Conservation (phyloP, 1,139 yeast species). For the Lodderomyces beijingensis region DNA sequence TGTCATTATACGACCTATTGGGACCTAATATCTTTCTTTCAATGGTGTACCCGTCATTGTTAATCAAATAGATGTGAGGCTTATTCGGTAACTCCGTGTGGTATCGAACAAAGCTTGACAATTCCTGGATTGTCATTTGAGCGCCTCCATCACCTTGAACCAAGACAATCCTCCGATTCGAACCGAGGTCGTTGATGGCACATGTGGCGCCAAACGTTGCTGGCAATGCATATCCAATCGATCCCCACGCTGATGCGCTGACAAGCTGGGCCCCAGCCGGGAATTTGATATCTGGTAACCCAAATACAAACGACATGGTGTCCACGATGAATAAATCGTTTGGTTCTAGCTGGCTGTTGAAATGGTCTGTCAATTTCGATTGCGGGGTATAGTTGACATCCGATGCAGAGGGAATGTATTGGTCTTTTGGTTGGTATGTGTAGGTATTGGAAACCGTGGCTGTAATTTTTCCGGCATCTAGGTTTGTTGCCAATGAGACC, state of each 20-base stretch:
- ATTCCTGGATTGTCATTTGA: conserved; percentile 83
- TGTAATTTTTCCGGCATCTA: conserved; percentile 6
- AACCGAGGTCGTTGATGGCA: conserved; percentile 55
- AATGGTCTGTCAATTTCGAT: conserved; percentile 27
- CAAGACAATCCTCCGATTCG: conserved; percentile 54
- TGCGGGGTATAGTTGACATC: conserved; percentile 23
- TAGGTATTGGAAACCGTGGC: conserved; percentile 4
- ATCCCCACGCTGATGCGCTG: conserved; percentile 70
- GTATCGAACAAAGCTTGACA: conserved; percentile 62
- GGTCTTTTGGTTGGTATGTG: conserved; percentile 4
- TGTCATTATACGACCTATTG: conserved; percentile 71
- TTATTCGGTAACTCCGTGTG: conserved; percentile 32
- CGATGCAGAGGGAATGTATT: conserved; percentile 7
- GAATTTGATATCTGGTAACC: conserved; percentile 56
- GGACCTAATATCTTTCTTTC: conserved; percentile 83
- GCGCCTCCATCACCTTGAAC: conserved; percentile 91
- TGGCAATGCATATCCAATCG: conserved; percentile 85
- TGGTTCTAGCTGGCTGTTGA: conserved; percentile 40
- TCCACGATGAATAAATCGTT: conserved; percentile 69
- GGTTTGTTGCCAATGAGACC: conserved; percentile 10
- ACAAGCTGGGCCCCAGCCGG: conserved; percentile 49
- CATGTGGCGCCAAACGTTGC: conserved; percentile 76
- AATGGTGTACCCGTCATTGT: conserved; percentile 83
- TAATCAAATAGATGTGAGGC: conserved; percentile 65
- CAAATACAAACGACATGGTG: conserved; percentile 76